phyloP scores from a whole-genome alignment of 2,329 filamentous ascomycete genomes.

The Cercospora nicotianae region DNA sequence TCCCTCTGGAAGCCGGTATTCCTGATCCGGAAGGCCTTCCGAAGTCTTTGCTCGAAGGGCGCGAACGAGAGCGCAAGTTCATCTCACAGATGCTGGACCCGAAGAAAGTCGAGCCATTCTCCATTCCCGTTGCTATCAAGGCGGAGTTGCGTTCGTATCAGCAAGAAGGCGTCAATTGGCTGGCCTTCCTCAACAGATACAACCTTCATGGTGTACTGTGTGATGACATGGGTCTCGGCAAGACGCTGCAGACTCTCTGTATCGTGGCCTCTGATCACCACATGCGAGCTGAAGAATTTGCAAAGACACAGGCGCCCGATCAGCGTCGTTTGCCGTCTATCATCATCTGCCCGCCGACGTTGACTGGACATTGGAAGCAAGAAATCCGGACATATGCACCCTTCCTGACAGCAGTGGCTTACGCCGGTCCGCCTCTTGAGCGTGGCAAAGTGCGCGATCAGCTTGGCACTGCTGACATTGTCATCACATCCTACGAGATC shows the following conservation, averaged over 20 bases:
- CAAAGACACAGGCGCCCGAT: slow-evolving; percentile 76
- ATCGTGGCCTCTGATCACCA: slow-evolving; percentile 98
- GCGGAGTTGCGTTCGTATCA: slow-evolving; percentile 95
- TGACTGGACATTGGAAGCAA: slow-evolving; percentile 98
- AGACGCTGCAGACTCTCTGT: slow-evolving; percentile 94
- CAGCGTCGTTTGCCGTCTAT: slow-evolving; percentile 79
- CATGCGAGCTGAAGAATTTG: slow-evolving; percentile 84
- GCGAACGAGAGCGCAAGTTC: slow-evolving; percentile 93
- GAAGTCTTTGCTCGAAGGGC: slow-evolving; percentile 79
- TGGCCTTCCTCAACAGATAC: slow-evolving; percentile 96
- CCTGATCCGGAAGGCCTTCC: slow-evolving; percentile 93
- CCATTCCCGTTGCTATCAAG: slow-evolving; percentile 95
- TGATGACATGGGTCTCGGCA: slow-evolving; percentile 98
- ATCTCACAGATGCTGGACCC: slow-evolving; percentile 94
- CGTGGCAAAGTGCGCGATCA: slow-evolving; percentile 68
- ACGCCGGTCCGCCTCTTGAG: slow-evolving; percentile 84
- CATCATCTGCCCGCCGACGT: slow-evolving; percentile 91
- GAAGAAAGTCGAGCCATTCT: slow-evolving; percentile 92
- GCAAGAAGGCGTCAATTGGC: slow-evolving; percentile 98
- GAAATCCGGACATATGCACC: slow-evolving; percentile 95
- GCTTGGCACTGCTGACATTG: slow-evolving; percentile 79
- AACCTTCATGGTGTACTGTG: slow-evolving; percentile 97
- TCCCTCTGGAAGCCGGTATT: slow-evolving; percentile 94
- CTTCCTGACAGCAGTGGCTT: slow-evolving; percentile 85
- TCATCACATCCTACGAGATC: slow-evolving; percentile 97